Evolutionary conservation across 331 rosid genomes (phyloP).

Genomic region (Phaseolus coccineus): DNA sequence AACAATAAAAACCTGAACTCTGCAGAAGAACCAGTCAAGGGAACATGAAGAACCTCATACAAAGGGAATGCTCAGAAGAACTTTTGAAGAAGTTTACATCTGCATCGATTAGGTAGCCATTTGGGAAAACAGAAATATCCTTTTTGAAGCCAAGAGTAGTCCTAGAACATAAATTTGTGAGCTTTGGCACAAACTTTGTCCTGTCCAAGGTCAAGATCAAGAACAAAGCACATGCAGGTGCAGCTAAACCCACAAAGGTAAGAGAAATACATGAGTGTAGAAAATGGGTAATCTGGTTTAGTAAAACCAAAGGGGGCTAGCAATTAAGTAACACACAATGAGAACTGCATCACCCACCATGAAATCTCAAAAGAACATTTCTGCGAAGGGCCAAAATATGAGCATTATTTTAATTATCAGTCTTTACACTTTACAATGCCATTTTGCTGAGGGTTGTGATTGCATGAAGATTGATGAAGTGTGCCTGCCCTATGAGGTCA

Average conservation of each 20-base stretch:
- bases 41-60: neutral
- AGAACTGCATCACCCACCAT: slow-evolving; percentile 1
- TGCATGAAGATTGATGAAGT: slow-evolving; percentile 3
- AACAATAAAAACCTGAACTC: neutral
- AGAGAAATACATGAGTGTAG: too few relatives aligned
- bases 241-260: neutral
- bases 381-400: neutral
- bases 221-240: slow-evolving; percentile 23
- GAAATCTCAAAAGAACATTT: slow-evolving; percentile 5
- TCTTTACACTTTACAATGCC: neutral
- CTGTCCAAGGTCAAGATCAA: neutral
- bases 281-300: neutral
- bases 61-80: neutral
- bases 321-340: neutral
- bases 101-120: neutral
- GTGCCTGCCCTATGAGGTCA: neutral
- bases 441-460: neutral
- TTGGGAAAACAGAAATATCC: neutral
- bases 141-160: neutral
- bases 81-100: neutral
- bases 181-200: neutral
- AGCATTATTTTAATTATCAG: neutral
- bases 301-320: neutral
- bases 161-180: slow-evolving; percentile 8
- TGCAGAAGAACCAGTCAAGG: slow-evolving; percentile 6